phyloP scores from a whole-genome alignment of 208 protist genomes.

The Naegleria lovaniensis region DNA sequence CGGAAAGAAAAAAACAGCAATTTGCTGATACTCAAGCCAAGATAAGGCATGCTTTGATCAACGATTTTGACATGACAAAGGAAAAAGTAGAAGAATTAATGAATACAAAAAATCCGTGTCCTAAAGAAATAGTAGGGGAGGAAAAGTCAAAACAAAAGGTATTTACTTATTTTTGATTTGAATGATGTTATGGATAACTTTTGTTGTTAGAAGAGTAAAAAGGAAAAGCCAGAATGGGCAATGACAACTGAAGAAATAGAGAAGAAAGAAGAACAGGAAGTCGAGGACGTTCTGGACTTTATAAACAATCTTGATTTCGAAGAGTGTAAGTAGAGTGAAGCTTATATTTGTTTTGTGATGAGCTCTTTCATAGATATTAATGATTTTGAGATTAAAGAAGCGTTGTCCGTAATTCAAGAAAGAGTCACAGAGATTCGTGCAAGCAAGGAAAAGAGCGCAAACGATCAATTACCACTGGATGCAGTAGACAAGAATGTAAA shows the following conservation, averaged over 20 bases:
- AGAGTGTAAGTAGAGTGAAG: not conserved
- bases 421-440: not conserved
- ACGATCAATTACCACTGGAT: not conserved
- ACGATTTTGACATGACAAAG: not conserved
- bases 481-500: not conserved
- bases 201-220: not conserved
- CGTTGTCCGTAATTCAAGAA: not conserved
- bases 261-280: not conserved
- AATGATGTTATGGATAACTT: not conserved
- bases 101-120: not conserved
- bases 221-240: not conserved
- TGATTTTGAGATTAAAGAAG: constrained; percentile 4
- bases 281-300: not conserved
- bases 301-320: constrained; percentile 1
- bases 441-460: not conserved
- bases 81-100: not conserved
- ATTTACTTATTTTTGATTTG: not conserved
- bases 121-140: not conserved
- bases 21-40: not conserved
- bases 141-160: not conserved
- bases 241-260: not conserved
- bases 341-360: not conserved
- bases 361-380: not conserved
- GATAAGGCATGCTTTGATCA: not conserved
- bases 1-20: not conserved